These are phyloP conservation scores for Phoma sp. DNA, from an alignment of 2,329 filamentous ascomycete genomes.

Conservation along the genomic window DNA sequence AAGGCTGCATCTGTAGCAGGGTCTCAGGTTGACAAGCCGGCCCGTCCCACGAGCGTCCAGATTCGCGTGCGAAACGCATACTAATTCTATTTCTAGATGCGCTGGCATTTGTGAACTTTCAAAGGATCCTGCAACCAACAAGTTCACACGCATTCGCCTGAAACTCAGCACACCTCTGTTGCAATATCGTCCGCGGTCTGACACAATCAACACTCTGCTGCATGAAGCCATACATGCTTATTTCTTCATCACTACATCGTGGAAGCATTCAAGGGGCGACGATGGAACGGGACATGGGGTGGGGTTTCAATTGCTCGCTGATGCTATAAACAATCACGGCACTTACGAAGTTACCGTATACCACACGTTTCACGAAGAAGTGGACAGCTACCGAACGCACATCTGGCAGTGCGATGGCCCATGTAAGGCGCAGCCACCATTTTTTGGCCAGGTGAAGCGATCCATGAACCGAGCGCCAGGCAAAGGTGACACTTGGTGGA, in stretches of 20 bases:
- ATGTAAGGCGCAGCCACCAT: slow-evolving; percentile 48
- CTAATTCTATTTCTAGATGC: slow-evolving; percentile 40
- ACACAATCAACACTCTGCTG: slow-evolving; percentile 53
- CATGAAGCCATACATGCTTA: slow-evolving; percentile 56
- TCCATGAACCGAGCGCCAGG: slow-evolving; percentile 54
- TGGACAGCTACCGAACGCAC: slow-evolving; percentile 54
- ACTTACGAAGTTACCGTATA: slow-evolving; percentile 50
- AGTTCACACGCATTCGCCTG: slow-evolving; percentile 49
- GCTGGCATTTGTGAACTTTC: slow-evolving; percentile 55
- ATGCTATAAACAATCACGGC: slow-evolving; percentile 54
- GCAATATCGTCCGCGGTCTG: slow-evolving; percentile 51
- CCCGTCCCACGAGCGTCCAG: slow-evolving; percentile 19
- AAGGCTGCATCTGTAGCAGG: not conserved
- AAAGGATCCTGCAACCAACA: slow-evolving; percentile 45
- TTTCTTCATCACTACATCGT: slow-evolving; percentile 54
- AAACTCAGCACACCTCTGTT: slow-evolving; percentile 53
- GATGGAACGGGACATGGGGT: slow-evolving; percentile 52
- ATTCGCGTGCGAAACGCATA: slow-evolving; percentile 14
- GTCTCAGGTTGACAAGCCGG: slow-evolving; percentile 15
- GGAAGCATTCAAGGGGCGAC: slow-evolving; percentile 50
- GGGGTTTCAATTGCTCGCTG: slow-evolving; percentile 52
- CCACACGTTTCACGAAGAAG: slow-evolving; percentile 55
- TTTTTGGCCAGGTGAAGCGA: slow-evolving; percentile 54
- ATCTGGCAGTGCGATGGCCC: slow-evolving; percentile 53
- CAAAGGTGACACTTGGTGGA: slow-evolving; percentile 52